These are phyloP conservation scores for Pueraria montana DNA, from an alignment of 306 rosid species.

Conservation along the genomic window DNA sequence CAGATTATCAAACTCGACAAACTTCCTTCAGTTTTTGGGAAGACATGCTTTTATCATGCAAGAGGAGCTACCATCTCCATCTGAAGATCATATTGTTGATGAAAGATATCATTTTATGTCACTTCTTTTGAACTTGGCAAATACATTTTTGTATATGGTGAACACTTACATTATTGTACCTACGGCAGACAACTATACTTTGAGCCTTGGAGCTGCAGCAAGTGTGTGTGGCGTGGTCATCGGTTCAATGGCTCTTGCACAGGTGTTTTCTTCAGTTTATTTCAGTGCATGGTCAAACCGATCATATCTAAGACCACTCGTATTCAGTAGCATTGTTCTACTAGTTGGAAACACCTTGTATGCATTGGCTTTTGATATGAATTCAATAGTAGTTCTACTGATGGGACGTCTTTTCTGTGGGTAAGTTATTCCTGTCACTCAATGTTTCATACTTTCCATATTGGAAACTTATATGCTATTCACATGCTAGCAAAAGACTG, in stretches of 20 bases:
- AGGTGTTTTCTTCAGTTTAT: constrained; percentile 91
- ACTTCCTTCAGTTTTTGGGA: constrained; percentile 84
- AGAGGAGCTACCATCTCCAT: constrained; percentile 77
- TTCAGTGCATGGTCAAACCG: constrained; percentile 98
- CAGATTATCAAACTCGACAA: constrained; percentile 84
- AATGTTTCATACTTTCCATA: not conserved
- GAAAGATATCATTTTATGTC: constrained; percentile 89
- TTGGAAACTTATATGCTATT: constrained; percentile 5
- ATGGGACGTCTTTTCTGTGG: constrained; percentile 95
- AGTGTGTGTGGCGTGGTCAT: constrained; percentile 92
- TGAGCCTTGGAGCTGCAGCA: constrained; percentile 98
- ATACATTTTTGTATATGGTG: constrained; percentile 94
- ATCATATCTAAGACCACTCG: constrained; percentile 87
- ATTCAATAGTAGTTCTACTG: constrained; percentile 82
- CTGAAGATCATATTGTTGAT: constrained; percentile 66
- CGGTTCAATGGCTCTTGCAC: constrained; percentile 99
- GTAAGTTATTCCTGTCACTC: constrained; percentile 59
- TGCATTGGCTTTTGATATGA: constrained; percentile 91
- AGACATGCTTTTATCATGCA: constrained; percentile 89
- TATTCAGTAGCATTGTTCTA: constrained; percentile 89
- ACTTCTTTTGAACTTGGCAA: constrained; percentile 86
- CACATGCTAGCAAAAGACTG: not conserved
- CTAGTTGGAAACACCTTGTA: constrained; percentile 83
- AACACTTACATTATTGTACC: constrained; percentile 97
- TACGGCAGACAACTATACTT: constrained; percentile 91